Conservation (phyloP, 2,329 filamentous ascomycete genomes). For the Sporothrix luriei region DNA sequence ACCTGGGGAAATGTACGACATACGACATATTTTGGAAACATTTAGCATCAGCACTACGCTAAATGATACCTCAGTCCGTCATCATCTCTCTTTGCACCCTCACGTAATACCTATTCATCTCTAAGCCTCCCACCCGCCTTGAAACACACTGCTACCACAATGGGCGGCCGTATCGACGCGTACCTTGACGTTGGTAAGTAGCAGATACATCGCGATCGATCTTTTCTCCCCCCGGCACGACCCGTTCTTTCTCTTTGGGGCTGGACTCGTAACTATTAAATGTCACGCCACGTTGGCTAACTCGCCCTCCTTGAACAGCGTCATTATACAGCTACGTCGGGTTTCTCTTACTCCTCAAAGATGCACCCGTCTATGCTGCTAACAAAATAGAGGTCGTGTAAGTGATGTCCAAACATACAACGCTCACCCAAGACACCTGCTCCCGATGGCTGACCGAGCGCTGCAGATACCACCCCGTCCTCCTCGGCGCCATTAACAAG, state of each 20-base stretch:
- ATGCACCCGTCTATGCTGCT: constrained; percentile 56
- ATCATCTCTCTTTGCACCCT: neutral
- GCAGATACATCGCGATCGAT: neutral
- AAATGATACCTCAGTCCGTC: neutral
- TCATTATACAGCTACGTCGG: constrained; percentile 64
- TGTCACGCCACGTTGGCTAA: constrained; percentile 23
- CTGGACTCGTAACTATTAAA: neutral
- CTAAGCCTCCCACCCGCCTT: neutral
- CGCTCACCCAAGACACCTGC: neutral
- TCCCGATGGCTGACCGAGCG: constrained; percentile 40
- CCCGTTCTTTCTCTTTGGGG: neutral
- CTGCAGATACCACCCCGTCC: constrained; percentile 65
- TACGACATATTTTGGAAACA: no score
- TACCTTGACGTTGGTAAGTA: constrained; percentile 68
- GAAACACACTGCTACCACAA: constrained; percentile 4
- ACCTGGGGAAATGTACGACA: no score
- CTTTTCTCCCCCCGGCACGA: neutral
- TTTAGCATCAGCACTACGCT: neutral
- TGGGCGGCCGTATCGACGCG: constrained; percentile 36
- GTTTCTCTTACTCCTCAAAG: constrained; percentile 61
- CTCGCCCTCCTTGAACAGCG: constrained; percentile 49
- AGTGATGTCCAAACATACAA: constrained; percentile 38
- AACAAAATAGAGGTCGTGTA: constrained; percentile 69
- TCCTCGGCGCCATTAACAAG: constrained; percentile 68
- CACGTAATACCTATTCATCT: neutral